phyloP scores from a whole-genome alignment of 2,329 filamentous ascomycete species.

The Fusarium vanettenii region DNA sequence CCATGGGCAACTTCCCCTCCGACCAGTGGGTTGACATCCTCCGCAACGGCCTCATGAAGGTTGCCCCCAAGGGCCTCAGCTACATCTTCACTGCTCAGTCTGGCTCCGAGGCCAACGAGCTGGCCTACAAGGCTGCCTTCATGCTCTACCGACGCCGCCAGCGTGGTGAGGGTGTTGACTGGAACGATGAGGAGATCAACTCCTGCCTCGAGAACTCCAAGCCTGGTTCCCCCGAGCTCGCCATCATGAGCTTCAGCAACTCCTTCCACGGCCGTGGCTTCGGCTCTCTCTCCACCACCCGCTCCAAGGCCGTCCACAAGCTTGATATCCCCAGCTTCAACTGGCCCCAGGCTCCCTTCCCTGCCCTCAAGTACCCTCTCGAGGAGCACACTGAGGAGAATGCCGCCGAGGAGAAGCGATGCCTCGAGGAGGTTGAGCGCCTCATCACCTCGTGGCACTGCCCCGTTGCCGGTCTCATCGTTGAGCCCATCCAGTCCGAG shows the following conservation, averaged over 20 bases:
- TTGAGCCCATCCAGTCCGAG: slow-evolving; percentile 87
- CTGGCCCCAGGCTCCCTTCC: slow-evolving; percentile 88
- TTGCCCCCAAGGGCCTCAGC: slow-evolving; percentile 79
- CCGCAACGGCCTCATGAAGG: slow-evolving; percentile 75
- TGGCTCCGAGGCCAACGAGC: slow-evolving; percentile 86
- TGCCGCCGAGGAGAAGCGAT: slow-evolving; percentile 75
- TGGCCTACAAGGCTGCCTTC: slow-evolving; percentile 87
- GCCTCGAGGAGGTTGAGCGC: slow-evolving; percentile 78
- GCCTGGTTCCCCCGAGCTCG: slow-evolving; percentile 79
- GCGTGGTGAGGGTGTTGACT: slow-evolving; percentile 76
- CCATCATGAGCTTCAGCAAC: slow-evolving; percentile 82
- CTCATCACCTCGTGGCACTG: slow-evolving; percentile 75
- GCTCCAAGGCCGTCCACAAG: slow-evolving; percentile 87
- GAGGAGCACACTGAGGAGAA: slow-evolving; percentile 78
- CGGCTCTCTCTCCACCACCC: slow-evolving; percentile 80
- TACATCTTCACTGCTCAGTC: slow-evolving; percentile 86
- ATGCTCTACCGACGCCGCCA: slow-evolving; percentile 81
- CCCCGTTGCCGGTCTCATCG: slow-evolving; percentile 78
- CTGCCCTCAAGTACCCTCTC: slow-evolving; percentile 80
- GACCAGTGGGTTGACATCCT: slow-evolving; percentile 80
- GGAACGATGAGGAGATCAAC: slow-evolving; percentile 74
- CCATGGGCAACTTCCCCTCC: slow-evolving; percentile 83
- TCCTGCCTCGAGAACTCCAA: slow-evolving; percentile 78
- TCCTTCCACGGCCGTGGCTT: slow-evolving; percentile 87
- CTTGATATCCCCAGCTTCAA: slow-evolving; percentile 89